Evolutionary conservation across 495 filamentous ascomycete species (phyloP).

Genomic region (Podospora anserina): DNA sequence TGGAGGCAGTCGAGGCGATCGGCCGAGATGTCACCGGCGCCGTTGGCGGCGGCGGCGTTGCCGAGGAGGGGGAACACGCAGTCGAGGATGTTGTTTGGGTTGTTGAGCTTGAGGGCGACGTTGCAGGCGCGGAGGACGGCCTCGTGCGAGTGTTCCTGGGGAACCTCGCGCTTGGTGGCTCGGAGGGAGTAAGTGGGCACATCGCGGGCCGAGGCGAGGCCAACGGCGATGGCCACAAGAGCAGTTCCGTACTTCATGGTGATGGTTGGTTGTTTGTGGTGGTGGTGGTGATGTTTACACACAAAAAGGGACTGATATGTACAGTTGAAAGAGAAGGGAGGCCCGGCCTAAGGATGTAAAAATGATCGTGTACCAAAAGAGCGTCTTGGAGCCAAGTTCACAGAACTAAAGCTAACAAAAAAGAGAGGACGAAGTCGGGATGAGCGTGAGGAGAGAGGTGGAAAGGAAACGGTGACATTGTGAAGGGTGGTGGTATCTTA

Average conservation of each 20-base stretch:
- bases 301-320: constrained; percentile 15
- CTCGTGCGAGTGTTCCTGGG: constrained; percentile 64
- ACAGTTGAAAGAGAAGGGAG: constrained; percentile 25
- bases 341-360: constrained; percentile 39
- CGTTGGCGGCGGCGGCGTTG: constrained; percentile 54
- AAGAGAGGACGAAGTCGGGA: constrained; percentile 38
- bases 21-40: constrained; percentile 50
- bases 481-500: constrained; percentile 15
- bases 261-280: constrained; percentile 39
- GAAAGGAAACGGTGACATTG: constrained; percentile 13
- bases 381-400: constrained; percentile 43
- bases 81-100: constrained; percentile 57
- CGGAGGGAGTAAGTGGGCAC: constrained; percentile 33
- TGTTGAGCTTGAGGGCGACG: constrained; percentile 51
- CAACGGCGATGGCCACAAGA: constrained; percentile 31
- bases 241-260: constrained; percentile 48
- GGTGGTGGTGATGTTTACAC: constrained; percentile 19
- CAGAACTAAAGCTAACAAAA: constrained; percentile 42
- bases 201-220: constrained; percentile 34
- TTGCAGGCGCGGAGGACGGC: constrained; percentile 48
- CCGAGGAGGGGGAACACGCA: constrained; percentile 64
- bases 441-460: constrained; percentile 32
- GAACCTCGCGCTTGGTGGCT: constrained; percentile 51
- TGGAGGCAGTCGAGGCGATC: constrained; percentile 61
- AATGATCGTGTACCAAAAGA: constrained; percentile 32